Evolutionary conservation across 805 yeast species (phyloP).

Genomic region (Danielia reshetovae): DNA sequence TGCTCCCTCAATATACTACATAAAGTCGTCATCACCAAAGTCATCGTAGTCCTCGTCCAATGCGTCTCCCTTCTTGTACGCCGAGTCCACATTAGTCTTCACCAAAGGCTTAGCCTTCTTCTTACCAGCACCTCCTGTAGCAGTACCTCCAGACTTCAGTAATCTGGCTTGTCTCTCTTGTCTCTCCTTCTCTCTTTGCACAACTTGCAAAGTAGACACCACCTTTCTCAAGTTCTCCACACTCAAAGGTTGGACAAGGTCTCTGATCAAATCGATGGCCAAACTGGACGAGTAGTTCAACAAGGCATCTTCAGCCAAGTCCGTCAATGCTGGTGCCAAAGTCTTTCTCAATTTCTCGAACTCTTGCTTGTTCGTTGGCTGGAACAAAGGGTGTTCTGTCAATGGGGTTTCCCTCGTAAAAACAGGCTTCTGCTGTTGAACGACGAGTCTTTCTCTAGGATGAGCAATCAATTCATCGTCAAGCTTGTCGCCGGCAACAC

Average conservation of each 20-base stretch:
- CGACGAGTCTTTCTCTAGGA: slow-evolving; percentile 48
- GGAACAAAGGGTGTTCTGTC: slow-evolving; percentile 75
- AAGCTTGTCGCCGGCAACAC: slow-evolving; percentile 40
- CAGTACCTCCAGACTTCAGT: slow-evolving; percentile 77
- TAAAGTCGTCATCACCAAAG: slow-evolving; percentile 77
- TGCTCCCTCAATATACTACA: too few relatives aligned
- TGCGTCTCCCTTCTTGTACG: slow-evolving; percentile 66
- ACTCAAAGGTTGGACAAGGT: slow-evolving; percentile 73
- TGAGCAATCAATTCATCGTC: slow-evolving; percentile 42
- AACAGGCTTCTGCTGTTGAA: slow-evolving; percentile 30
- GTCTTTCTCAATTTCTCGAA: slow-evolving; percentile 71
- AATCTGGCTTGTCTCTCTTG: slow-evolving; percentile 86
- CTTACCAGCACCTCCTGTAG: slow-evolving; percentile 92
- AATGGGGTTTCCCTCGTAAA: slow-evolving; percentile 58
- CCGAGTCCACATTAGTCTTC: slow-evolving; percentile 49
- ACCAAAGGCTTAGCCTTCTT: slow-evolving; percentile 84
- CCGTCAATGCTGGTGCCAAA: slow-evolving; percentile 55
- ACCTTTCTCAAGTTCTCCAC: slow-evolving; percentile 84
- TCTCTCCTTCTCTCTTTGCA: slow-evolving; percentile 79
- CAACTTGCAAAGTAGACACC: slow-evolving; percentile 75
- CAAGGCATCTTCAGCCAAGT: slow-evolving; percentile 56
- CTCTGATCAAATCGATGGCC: slow-evolving; percentile 83
- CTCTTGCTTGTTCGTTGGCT: slow-evolving; percentile 76
- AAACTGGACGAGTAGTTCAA: slow-evolving; percentile 69
- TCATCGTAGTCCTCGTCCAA: slow-evolving; percentile 51